Base-by-base conservation (phyloP, 2,329 filamentous ascomycete genomes). In the Xylaria hypoxylon region DNA sequence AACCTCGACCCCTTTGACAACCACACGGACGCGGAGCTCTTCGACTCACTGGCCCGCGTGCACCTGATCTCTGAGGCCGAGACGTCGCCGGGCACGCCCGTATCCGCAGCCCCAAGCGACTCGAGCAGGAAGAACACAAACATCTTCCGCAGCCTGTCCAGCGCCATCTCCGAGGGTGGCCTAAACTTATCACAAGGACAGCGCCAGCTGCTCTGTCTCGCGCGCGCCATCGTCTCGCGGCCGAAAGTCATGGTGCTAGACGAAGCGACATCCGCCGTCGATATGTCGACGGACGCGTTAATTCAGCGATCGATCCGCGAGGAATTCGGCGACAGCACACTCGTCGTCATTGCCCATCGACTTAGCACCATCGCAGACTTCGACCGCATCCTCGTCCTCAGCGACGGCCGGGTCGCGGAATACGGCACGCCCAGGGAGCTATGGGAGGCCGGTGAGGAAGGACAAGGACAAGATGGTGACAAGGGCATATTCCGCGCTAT, bases 201-300 rank as follows among this genome's bases (percentile, higher is more conserved):
- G 77, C 86, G 91, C 2, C 91, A 94, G 77, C 88, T 93, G 0
- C 85, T 94, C 42, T 93, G 90, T 73, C 86, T 93, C 3, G 91
- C 91, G 0, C 89, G 89, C 57, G 91, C 89, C 57, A 92, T 93
- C 71, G 88, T 93, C 26, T 85, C 87, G 0, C 85, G 89, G 0
- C 91, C 92, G 2, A 90, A 91, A 75, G 88, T 95, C 72, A 91
- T 95, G 86, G 88, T 94, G 1, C 85, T 94, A 1, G 92, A 95
- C 75, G 92, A 94, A 79, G 92, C 92, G 0, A 95, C 92, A 0
- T 90, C 87, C 2, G 91, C 92, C 0, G 91, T 94, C 2, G 92
- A 94, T 77, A 92, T 93, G 89, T 82, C 85, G 45, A 94, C 92
- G 0, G 92, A 94, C 75, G 81, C 85, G 1, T 84, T 92, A 28